Conservation (phyloP, 2,329 filamentous ascomycete genomes). For the Diaporthe sp. region DNA sequence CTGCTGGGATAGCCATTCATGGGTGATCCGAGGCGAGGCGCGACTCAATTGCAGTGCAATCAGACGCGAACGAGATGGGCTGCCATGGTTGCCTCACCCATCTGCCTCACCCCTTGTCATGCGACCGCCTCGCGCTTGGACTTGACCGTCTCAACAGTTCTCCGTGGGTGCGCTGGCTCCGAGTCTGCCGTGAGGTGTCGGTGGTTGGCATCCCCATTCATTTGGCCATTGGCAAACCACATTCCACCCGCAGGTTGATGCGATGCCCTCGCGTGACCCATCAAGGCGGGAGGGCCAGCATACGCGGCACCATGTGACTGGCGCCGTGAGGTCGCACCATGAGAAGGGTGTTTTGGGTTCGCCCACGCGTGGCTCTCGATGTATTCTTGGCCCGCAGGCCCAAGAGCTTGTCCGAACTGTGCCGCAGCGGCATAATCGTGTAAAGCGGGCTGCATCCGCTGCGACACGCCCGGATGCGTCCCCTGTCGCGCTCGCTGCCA, state of each 20-base stretch:
- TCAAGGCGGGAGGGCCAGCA: slow-evolving; percentile 37
- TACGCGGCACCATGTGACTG: slow-evolving; percentile 41
- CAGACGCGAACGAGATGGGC: slow-evolving; percentile 1
- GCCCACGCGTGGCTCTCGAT: slow-evolving; percentile 93
- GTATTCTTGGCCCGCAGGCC: slow-evolving; percentile 86
- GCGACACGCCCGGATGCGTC: slow-evolving; percentile 51
- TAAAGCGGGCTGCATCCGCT: slow-evolving; percentile 53
- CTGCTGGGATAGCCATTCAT: background rate
- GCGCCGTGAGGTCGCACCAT: slow-evolving; percentile 56
- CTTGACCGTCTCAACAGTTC: slow-evolving; percentile 30
- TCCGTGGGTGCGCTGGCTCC: slow-evolving; percentile 35
- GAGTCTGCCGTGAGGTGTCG: slow-evolving; percentile 35
- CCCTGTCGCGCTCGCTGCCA: slow-evolving; percentile 50
- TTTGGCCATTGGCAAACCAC: slow-evolving; percentile 40
- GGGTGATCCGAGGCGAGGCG: background rate
- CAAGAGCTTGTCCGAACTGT: slow-evolving; percentile 63
- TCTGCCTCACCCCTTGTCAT: slow-evolving; percentile 20
- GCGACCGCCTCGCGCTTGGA: slow-evolving; percentile 35
- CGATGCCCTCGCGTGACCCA: slow-evolving; percentile 33
- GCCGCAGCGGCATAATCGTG: slow-evolving; percentile 63
- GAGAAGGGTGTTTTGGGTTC: slow-evolving; percentile 85
- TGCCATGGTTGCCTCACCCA: background rate
- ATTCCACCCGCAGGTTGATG: slow-evolving; percentile 33
- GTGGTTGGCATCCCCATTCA: slow-evolving; percentile 38
- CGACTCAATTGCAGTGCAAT: background rate